phyloP scores from a whole-genome alignment of 2,329 filamentous ascomycete species.

The Colletotrichum magnum region DNA sequence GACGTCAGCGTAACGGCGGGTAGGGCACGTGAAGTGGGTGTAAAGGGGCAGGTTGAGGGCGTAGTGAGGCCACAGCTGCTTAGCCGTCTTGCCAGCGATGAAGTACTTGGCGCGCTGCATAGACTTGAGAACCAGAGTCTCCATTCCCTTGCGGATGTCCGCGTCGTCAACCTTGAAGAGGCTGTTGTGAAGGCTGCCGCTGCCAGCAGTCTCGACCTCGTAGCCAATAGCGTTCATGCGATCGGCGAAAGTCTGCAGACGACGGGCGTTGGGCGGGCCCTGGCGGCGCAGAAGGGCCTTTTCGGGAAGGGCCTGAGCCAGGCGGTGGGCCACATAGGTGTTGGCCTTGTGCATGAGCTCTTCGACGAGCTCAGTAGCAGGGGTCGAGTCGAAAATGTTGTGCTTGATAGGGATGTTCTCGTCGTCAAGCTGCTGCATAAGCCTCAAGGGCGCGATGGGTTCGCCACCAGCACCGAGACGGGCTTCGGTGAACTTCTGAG shows the following conservation, averaged over 20 bases:
- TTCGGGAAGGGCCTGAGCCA: constrained; percentile 84
- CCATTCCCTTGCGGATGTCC: constrained; percentile 96
- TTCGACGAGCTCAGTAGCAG: constrained; percentile 93
- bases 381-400: constrained; percentile 94
- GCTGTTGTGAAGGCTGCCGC: constrained; percentile 92
- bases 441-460: constrained; percentile 86
- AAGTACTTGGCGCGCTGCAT: constrained; percentile 98
- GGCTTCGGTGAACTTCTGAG: constrained; percentile 90
- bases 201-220: constrained; percentile 90
- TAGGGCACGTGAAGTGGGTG: constrained; percentile 97
- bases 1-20: constrained; percentile 93
- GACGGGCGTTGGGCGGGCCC: constrained; percentile 85
- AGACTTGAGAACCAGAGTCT: constrained; percentile 93
- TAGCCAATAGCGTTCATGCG: constrained; percentile 94
- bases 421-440: constrained; percentile 95
- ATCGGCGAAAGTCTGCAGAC: constrained; percentile 90
- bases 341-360: constrained; percentile 97
- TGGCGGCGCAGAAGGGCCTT: constrained; percentile 94
- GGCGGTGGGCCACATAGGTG: constrained; percentile 86
- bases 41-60: constrained; percentile 93
- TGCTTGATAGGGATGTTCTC: constrained; percentile 97
- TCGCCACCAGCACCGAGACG: constrained; percentile 86
- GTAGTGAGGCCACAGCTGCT: constrained; percentile 88
- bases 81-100: constrained; percentile 82
- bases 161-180: constrained; percentile 92